Conservation (phyloP, 441 rosid genomes). For the Bocquillonia castaneifolia region DNA sequence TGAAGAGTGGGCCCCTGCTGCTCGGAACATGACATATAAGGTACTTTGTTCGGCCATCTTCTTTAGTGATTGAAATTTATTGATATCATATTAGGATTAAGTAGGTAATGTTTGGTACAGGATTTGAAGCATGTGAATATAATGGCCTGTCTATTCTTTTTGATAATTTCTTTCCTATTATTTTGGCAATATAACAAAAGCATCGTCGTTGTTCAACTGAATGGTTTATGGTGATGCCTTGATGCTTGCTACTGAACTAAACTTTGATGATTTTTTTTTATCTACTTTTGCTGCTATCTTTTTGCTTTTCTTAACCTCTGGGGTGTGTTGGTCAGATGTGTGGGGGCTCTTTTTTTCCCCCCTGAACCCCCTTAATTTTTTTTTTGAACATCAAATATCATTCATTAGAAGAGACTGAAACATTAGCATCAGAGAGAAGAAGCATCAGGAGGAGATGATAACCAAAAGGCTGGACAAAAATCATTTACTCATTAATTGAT, state of each 20-base stretch:
- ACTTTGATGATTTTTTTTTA: background rate
- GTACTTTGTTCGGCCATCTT: slow-evolving; percentile 27
- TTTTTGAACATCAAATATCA: no score
- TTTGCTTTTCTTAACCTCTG: background rate
- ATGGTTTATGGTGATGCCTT: background rate
- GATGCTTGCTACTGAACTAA: background rate
- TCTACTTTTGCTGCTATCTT: background rate
- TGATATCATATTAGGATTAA: background rate
- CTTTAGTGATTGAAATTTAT: background rate
- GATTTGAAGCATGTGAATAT: background rate
- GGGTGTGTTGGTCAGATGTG: no score
- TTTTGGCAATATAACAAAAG: background rate
- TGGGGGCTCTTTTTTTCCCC: no score
- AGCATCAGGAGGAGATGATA: no score
- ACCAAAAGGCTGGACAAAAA: no score
- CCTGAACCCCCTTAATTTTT: no score
- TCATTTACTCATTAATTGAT: no score
- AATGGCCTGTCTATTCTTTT: background rate
- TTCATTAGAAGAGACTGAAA: no score
- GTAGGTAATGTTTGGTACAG: background rate
- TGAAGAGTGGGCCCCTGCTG: slow-evolving; percentile 82
- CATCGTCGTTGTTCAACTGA: slow-evolving; percentile 1
- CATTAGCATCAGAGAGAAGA: no score
- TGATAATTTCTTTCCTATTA: background rate
- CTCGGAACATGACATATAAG: slow-evolving; percentile 63